A percentile compares a stretch with the other conserved stretches of the same genome.
These are phyloP conservation scores for Poa pratensis DNA, from an alignment of 176 grass and related monocot species.

Conservation along the genomic window DNA sequence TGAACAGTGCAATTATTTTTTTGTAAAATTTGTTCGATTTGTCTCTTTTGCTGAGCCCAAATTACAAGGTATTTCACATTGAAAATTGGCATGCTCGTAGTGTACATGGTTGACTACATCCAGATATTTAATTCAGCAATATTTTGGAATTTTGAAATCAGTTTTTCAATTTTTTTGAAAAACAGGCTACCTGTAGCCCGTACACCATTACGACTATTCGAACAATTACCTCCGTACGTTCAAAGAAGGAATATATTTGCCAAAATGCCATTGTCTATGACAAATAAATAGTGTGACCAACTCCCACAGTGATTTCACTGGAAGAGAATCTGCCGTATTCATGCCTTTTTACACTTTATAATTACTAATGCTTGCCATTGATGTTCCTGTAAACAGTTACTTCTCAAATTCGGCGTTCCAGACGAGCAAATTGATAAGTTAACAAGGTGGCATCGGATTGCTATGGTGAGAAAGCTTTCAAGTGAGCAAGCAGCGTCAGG, in stretches of 20 bases:
- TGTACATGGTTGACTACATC: no score
- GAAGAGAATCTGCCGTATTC: conserved; percentile 13
- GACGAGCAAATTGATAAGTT: conserved; percentile 98
- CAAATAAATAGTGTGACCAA: neutral
- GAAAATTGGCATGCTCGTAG: no score
- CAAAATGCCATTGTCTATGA: neutral
- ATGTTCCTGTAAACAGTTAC: conserved; percentile 60
- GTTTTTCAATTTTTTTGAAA: no score
- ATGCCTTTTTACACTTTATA: conserved; percentile 3
- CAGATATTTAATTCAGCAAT: no score
- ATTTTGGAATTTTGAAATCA: no score
- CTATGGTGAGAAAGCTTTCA: conserved; percentile 92
- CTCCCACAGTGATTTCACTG: conserved; percentile 16
- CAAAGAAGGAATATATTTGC: conserved; percentile 15
- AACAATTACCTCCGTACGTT: neutral
- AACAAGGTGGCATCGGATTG: conserved; percentile 98
- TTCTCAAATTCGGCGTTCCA: conserved; percentile 87
- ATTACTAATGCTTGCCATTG: conserved; percentile 29
- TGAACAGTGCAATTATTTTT: no score
- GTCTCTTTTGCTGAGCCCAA: no score
- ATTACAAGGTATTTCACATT: no score
- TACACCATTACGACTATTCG: no score
- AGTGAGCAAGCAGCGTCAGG: conserved; percentile 95
- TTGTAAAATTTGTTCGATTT: no score
- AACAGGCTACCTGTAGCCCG: no score